A percentile compares a stretch with the other conserved stretches of the same genome.
Conservation (phyloP, 495 filamentous ascomycete species). For the Cudoniella acicularis region DNA sequence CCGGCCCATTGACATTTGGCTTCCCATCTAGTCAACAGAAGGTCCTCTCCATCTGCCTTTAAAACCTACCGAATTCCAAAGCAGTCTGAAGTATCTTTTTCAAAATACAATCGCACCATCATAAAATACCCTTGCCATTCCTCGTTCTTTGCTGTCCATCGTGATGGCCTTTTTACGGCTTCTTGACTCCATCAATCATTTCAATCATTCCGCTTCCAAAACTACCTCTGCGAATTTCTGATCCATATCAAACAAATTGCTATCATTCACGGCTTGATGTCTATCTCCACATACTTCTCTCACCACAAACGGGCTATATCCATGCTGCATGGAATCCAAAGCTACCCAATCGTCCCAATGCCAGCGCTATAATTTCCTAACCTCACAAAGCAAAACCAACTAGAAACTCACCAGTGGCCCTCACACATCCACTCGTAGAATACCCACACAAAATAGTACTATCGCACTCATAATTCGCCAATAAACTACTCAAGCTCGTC, state of each 20-base stretch:
- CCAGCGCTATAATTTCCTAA: no score
- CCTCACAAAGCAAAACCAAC: no score
- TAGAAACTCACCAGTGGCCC: constrained; percentile 2
- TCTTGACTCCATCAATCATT: constrained; percentile 2
- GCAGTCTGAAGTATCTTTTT: no score
- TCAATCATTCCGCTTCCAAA: not conserved
- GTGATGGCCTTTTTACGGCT: not conserved
- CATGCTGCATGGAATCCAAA: constrained; percentile 9
- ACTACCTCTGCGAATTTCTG: constrained; percentile 9
- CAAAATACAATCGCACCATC: no score
- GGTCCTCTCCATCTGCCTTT: no score
- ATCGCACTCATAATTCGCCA: constrained; percentile 5
- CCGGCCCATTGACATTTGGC: no score
- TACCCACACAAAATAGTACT: constrained; percentile 10
- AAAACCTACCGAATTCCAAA: no score
- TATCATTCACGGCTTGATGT: constrained; percentile 8
- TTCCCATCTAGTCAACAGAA: no score
- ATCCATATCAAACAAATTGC: constrained; percentile 9
- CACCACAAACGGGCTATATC: constrained; percentile 7
- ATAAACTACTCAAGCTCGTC: constrained; percentile 5
- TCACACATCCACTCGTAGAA: constrained; percentile 3
- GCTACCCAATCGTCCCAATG: no score
- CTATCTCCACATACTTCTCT: constrained; percentile 4
- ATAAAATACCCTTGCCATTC: no score
- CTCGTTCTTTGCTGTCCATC: no score